phyloP scores from a whole-genome alignment of 768 basidiomycete species.

The Mrakia gelida region DNA sequence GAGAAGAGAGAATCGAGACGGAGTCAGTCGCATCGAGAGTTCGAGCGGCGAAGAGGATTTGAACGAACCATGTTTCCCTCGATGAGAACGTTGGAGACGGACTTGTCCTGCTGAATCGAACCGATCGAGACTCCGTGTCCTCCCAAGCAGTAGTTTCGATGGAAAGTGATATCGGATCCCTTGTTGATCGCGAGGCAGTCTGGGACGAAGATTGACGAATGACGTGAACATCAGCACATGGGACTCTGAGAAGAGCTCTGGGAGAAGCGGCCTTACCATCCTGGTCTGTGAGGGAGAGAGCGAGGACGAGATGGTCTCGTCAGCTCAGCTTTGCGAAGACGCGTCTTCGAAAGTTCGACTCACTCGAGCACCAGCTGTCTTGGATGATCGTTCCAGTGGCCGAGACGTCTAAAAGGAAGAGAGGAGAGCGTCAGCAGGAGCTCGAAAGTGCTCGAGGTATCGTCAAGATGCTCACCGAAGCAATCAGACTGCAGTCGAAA shows the following conservation, averaged over 20 bases:
- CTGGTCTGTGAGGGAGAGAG: background rate
- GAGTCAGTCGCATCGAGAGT: background rate
- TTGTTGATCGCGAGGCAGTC: slow-evolving; percentile 56
- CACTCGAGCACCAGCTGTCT: background rate
- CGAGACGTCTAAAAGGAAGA: background rate
- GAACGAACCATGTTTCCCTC: slow-evolving; percentile 48
- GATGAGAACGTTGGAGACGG: slow-evolving; percentile 53
- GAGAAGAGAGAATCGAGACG: background rate
- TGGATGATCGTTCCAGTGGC: background rate
- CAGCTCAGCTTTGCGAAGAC: background rate
- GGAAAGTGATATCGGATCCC: slow-evolving; percentile 42
- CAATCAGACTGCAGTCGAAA: background rate
- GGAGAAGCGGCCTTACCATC: background rate
- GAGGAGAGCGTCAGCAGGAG: too few species aligned
- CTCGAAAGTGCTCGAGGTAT: background rate
- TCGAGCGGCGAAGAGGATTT: background rate
- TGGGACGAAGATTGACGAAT: background rate
- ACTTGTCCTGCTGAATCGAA: slow-evolving; percentile 36
- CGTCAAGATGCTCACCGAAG: background rate
- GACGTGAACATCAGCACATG: too few species aligned
- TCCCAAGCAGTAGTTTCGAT: slow-evolving; percentile 52
- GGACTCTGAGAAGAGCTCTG: too few species aligned
- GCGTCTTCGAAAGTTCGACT: background rate
- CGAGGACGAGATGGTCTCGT: too few species aligned
- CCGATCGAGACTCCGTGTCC: slow-evolving; percentile 60